Conservation (phyloP, 768 basidiomycete genomes). For the Trametes elegans region DNA sequence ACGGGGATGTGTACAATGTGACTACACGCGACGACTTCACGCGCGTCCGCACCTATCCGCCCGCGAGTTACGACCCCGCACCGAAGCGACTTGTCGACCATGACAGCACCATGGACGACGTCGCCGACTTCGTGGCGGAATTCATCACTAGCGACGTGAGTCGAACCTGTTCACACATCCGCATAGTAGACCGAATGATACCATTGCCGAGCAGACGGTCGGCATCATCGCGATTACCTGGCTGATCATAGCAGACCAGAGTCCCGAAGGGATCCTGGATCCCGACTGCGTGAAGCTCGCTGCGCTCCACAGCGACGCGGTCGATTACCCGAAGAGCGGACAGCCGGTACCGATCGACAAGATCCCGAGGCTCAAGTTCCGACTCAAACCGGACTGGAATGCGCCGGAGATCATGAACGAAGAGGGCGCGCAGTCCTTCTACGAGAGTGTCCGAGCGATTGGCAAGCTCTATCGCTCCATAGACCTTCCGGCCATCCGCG, state of each 20-base stretch:
- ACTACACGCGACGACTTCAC: conserved; percentile 26
- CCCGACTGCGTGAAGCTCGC: conserved; percentile 52
- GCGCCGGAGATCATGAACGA: conserved; percentile 54
- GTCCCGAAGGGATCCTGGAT: conserved; percentile 44
- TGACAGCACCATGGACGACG: conserved; percentile 57
- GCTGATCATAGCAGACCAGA: conserved; percentile 64
- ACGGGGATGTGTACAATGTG: conserved; percentile 38
- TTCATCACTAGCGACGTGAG: conserved; percentile 65
- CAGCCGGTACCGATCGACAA: conserved; percentile 28
- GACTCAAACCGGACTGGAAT: conserved; percentile 58
- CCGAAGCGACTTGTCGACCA: conserved; percentile 42
- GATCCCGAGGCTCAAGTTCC: conserved; percentile 44
- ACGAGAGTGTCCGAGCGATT: conserved; percentile 53
- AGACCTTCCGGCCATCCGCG: conserved; percentile 42
- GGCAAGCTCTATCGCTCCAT: conserved; percentile 63
- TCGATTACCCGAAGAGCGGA: conserved; percentile 63
- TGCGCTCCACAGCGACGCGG: conserved; percentile 58
- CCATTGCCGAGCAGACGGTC: conserved; percentile 41
- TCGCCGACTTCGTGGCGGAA: conserved; percentile 68
- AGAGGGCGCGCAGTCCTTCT: conserved; percentile 35
- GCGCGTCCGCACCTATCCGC: conserved; percentile 28
- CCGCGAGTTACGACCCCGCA: conserved; percentile 52
- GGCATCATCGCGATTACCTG: conserved; percentile 63
- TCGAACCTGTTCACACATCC: neutral
- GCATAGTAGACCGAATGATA: neutral